Evolutionary conservation across 2,329 filamentous ascomycete genomes (phyloP), one percentile per base, ranked within the genome.

Genomic region (Fusarium avenaceum): DNA sequence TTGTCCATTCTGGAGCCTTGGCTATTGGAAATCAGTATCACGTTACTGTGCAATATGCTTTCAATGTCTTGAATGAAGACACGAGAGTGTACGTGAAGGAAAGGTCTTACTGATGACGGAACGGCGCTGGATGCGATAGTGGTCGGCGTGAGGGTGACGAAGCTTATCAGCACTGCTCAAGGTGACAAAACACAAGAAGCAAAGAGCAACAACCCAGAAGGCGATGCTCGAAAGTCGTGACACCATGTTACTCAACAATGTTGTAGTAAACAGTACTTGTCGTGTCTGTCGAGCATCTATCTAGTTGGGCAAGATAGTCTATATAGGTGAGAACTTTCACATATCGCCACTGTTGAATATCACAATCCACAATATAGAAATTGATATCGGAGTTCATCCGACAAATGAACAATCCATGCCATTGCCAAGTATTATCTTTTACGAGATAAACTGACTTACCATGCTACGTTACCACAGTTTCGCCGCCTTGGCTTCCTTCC

Each of bases 131-230:
- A 22, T 22, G 24, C 24, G 24, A 24, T 2, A 7, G 7, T 24
- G 24, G 24, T 24, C 24, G 24, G 24, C 24, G 24, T 24, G 24
- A 24, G 24, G 24, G 7, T 24, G 24, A 24, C 24, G 24, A 7
- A 7, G 24, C 24, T 7, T 24, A 24, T 24, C 24, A 24, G 24
- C 24, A 24, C 24, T 50, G 24, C 8, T 22, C 0, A 53, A 39
- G 4, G 28, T 43, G 7, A 6, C 19, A 26, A 62, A 22, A 28
- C 54, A 58, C 1, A 62, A 39, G 7, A 62, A 59, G 7, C 43
- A 48, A 1, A 62, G 17, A 22, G 54, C 42, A 22, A 45, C 10
- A 30, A 47, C 47, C 47, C 17, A 48, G 19, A 62, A 44, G 30
- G 59, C 47, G 30, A 53, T 28, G 30, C 35, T 48, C 14, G 38